phyloP scores from a whole-genome alignment of 2,329 filamentous ascomycete species.

The Monosporascus ibericus region DNA sequence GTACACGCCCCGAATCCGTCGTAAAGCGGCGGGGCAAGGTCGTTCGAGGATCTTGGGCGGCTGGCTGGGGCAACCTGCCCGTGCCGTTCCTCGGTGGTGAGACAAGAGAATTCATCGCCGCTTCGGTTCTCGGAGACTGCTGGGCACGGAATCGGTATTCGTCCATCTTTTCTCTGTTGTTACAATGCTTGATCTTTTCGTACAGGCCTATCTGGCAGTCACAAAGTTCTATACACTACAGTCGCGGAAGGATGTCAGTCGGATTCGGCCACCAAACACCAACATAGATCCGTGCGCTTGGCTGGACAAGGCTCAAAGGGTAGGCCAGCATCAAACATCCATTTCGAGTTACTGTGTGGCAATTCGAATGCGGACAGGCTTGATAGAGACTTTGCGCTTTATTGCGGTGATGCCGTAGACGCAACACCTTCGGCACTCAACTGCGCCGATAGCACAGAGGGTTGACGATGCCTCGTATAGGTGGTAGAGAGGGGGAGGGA shows the following conservation, averaged over 20 bases:
- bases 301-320: background rate
- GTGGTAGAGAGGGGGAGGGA: background rate
- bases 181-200: conserved; percentile 32
- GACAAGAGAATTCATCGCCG: conserved; percentile 66
- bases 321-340: background rate
- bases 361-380: background rate
- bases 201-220: conserved; percentile 33
- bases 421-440: background rate
- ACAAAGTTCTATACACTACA: conserved; percentile 31
- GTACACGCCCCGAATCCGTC: conserved; percentile 79
- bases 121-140: conserved; percentile 71
- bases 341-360: background rate
- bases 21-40: conserved; percentile 89
- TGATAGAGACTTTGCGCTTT: background rate
- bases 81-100: conserved; percentile 66
- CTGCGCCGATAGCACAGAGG: background rate
- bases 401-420: background rate
- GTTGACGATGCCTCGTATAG: background rate
- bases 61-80: conserved; percentile 50
- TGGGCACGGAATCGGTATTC: conserved; percentile 73
- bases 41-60: conserved; percentile 63
- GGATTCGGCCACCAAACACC: conserved; percentile 6
- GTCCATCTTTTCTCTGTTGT: conserved; percentile 58
- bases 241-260: conserved; percentile 8
- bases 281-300: background rate